These are phyloP conservation scores for Bipolaris sorokiniana DNA, from an alignment of 2,329 filamentous ascomycete species.

Conservation along the genomic window DNA sequence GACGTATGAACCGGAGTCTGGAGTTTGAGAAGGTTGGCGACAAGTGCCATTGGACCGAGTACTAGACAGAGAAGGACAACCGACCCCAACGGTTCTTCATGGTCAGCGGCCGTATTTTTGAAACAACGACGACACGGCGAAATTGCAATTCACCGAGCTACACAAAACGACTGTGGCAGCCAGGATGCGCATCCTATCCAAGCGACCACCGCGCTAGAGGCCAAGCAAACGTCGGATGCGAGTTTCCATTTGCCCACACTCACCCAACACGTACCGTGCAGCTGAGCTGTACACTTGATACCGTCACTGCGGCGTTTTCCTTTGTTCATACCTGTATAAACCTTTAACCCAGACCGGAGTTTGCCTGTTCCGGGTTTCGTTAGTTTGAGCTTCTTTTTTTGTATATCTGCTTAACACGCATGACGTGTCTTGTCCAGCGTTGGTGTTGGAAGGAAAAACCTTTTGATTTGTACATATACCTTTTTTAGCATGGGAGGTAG, in stretches of 20 bases:
- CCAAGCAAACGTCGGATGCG: conserved; percentile 1
- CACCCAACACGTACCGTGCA: neutral
- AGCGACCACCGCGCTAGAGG: neutral
- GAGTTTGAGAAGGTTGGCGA: conserved; percentile 44
- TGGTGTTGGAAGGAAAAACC: conserved; percentile 9
- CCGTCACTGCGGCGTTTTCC: conserved; percentile 17
- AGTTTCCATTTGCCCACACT: neutral
- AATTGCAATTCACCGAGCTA: conserved; percentile 1
- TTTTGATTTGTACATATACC: conserved; percentile 1
- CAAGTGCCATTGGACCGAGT: conserved; percentile 42
- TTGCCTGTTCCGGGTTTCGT: neutral
- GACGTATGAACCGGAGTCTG: conserved; percentile 24
- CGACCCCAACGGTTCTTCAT: neutral
- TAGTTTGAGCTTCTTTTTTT: neutral
- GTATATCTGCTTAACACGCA: conserved; percentile 5
- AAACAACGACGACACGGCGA: conserved; percentile 3
- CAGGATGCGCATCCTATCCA: neutral
- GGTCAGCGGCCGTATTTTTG: neutral
- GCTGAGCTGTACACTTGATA: neutral
- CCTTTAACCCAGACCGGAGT: neutral
- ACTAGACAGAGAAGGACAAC: conserved; percentile 14
- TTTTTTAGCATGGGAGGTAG: neutral
- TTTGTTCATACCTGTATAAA: conserved; percentile 12
- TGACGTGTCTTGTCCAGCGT: conserved; percentile 6
- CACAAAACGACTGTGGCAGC: conserved; percentile 10